Evolutionary conservation across 108 stramenopile species (phyloP).

Genomic region (Bacterosira constricta): DNA sequence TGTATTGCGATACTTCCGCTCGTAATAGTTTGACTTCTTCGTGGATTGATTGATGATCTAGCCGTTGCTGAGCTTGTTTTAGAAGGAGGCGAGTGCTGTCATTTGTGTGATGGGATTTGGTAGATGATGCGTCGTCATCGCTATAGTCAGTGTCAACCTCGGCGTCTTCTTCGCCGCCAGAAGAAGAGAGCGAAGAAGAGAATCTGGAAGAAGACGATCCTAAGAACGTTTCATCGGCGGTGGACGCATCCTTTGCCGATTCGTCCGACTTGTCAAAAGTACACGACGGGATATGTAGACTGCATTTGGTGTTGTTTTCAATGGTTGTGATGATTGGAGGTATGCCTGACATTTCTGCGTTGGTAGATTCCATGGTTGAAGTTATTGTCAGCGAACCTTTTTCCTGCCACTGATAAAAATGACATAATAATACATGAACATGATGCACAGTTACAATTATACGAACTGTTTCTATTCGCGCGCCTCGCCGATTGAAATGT

Average conservation of each 20-base stretch:
- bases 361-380: neutral
- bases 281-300: constrained; percentile 1
- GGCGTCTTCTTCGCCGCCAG: neutral
- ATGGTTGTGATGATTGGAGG: neutral
- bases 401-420: no score
- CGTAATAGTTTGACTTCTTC: constrained; percentile 31
- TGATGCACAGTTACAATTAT: no score
- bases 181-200: neutral
- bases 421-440: no score
- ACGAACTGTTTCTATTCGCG: no score
- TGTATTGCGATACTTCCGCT: constrained; percentile 12
- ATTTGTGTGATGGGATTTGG: constrained; percentile 6
- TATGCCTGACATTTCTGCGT: neutral
- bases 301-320: neutral
- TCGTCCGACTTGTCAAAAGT: neutral
- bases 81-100: constrained; percentile 29
- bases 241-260: neutral
- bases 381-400: no score
- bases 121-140: constrained; percentile 20
- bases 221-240: neutral
- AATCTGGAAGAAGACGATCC: neutral
- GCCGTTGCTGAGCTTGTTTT: constrained; percentile 11
- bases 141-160: neutral
- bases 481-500: no score
- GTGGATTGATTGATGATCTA: constrained; percentile 37